These are phyloP conservation scores for Yarrowia divulgata DNA, from an alignment of 805 yeast genomes.

Conservation along the genomic window DNA sequence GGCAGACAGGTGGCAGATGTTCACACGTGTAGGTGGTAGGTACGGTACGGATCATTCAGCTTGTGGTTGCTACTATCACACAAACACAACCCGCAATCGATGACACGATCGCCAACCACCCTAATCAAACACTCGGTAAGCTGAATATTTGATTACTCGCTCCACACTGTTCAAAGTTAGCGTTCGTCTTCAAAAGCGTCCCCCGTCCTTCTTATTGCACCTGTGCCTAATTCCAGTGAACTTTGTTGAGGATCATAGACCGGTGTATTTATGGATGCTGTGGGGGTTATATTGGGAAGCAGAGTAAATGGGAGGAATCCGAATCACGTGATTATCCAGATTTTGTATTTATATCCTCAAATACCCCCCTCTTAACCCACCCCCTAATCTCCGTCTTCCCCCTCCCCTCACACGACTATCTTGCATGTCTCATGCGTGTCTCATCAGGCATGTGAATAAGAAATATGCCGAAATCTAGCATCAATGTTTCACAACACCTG, in stretches of 20 bases:
- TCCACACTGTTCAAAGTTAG: not conserved
- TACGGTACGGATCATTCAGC: too few relatives aligned
- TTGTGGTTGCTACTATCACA: too few relatives aligned
- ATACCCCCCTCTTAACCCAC: too few relatives aligned
- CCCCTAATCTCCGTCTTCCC: not conserved
- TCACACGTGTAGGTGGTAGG: too few relatives aligned
- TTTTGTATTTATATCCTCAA: too few relatives aligned
- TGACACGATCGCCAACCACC: too few relatives aligned
- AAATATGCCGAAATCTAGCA: slow-evolving; percentile 20
- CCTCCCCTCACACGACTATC: slow-evolving; percentile 32
- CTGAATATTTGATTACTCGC: not conserved
- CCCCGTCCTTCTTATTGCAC: not conserved
- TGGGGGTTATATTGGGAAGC: not conserved
- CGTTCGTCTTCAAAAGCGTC: too few relatives aligned
- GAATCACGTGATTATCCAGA: not conserved
- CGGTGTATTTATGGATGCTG: not conserved
- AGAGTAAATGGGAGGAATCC: not conserved
- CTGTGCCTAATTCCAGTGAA: not conserved
- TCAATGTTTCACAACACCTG: slow-evolving; percentile 6
- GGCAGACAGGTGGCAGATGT: too few relatives aligned
- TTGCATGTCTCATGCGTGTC: slow-evolving; percentile 28
- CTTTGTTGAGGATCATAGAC: not conserved
- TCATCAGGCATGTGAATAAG: slow-evolving; percentile 32
- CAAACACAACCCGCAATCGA: too few relatives aligned
- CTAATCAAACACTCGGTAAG: not conserved